A percentile compares a stretch with the other conserved stretches of the same genome.
Conservation (phyloP, 2,329 filamentous ascomycete species). For the Parastagonospora nodorum region DNA sequence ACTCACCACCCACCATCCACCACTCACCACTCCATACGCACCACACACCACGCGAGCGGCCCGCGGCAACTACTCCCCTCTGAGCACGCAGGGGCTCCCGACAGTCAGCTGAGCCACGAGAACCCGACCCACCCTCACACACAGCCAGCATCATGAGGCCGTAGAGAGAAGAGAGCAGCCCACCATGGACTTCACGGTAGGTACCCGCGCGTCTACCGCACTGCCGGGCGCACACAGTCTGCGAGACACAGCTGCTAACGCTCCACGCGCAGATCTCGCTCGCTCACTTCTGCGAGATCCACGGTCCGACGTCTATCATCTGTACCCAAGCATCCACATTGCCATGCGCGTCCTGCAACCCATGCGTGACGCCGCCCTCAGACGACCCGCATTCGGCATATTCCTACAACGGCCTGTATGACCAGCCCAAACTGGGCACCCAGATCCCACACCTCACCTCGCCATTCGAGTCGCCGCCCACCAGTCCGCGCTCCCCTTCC, state of each 20-base stretch:
- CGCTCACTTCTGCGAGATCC: constrained; percentile 66
- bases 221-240: not conserved
- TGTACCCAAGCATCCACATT: constrained; percentile 64
- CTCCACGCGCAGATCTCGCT: constrained; percentile 58
- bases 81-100: constrained; percentile 23
- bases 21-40: constrained; percentile 22
- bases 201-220: constrained; percentile 24
- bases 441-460: constrained; percentile 40
- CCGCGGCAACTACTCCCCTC: constrained; percentile 28
- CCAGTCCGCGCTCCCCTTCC: constrained; percentile 45
- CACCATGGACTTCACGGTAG: constrained; percentile 50
- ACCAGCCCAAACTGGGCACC: constrained; percentile 41
- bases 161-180: constrained; percentile 31
- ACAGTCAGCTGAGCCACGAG: constrained; percentile 43
- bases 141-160: constrained; percentile 35
- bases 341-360: constrained; percentile 59
- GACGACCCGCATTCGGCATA: constrained; percentile 42
- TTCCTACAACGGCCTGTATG: constrained; percentile 42
- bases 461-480: constrained; percentile 49
- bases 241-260: not conserved
- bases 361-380: constrained; percentile 50
- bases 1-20: constrained; percentile 25
- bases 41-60: constrained; percentile 11
- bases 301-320: constrained; percentile 66
- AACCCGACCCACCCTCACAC: constrained; percentile 29